Conservation (phyloP, 106 monocot species). For the Agapanthus africanus region DNA sequence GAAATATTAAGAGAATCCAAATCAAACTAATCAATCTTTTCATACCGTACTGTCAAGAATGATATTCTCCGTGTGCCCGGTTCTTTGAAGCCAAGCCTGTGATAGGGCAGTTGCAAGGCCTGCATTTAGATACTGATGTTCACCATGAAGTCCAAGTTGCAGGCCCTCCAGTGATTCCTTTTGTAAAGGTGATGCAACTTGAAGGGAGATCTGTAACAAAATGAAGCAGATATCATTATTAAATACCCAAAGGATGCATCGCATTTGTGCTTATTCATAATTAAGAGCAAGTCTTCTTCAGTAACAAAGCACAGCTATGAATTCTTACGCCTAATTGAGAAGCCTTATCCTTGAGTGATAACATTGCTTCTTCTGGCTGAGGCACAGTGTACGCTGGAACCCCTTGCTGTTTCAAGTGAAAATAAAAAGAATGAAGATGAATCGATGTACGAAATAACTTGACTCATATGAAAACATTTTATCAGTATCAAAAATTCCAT, state of each 20-base stretch:
- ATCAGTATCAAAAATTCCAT: background rate
- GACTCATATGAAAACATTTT: background rate
- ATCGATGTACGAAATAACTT: background rate
- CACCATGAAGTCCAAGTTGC: conserved; percentile 80
- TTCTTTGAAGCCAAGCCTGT: conserved; percentile 58
- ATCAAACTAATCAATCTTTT: background rate
- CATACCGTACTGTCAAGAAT: conserved; percentile 31
- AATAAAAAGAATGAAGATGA: background rate
- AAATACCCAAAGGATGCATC: background rate
- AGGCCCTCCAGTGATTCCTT: conserved; percentile 34
- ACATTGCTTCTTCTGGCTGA: conserved; percentile 93
- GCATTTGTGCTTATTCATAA: background rate
- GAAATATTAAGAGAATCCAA: no score
- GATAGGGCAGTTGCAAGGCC: conserved; percentile 73
- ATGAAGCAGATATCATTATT: background rate
- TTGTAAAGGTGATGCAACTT: conserved; percentile 57
- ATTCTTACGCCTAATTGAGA: conserved; percentile 66
- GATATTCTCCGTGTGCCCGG: conserved; percentile 28
- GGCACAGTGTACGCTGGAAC: conserved; percentile 84
- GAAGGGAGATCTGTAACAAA: conserved; percentile 53
- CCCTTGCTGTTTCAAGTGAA: conserved; percentile 39
- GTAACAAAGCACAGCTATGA: background rate
- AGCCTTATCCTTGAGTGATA: conserved; percentile 52
- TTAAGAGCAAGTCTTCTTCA: background rate
- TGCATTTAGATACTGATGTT: conserved; percentile 87